Percentiles rank a stretch among this genome's conserved stretches.
Evolutionary conservation across 2,329 filamentous ascomycete species (phyloP).

Genomic region (Aspergillus fructus): DNA sequence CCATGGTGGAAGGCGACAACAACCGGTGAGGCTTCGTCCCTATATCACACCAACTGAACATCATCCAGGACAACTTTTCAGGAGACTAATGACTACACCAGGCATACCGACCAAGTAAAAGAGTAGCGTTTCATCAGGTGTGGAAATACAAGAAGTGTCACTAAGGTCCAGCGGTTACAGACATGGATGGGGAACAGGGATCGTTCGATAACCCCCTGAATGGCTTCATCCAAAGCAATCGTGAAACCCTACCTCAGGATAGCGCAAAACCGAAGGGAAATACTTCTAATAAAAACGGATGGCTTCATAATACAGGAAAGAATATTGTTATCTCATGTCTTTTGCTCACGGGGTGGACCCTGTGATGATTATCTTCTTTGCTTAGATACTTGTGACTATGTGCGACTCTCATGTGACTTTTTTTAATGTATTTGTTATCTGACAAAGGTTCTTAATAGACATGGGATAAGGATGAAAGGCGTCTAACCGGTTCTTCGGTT

Average conservation of each 20-base stretch:
- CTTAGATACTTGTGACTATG: slow-evolving; percentile 13
- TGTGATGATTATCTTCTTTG: background rate
- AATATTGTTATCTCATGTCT: background rate
- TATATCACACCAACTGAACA: background rate
- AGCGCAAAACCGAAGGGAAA: background rate
- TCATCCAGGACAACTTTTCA: background rate
- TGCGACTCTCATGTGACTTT: slow-evolving; percentile 15
- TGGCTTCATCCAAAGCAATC: background rate
- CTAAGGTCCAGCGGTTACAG: background rate
- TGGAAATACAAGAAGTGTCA: background rate
- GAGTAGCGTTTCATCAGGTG: background rate
- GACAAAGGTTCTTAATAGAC: slow-evolving; percentile 13
- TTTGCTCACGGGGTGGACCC: background rate
- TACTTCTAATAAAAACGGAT: background rate
- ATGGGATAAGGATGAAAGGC: background rate
- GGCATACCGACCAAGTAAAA: background rate
- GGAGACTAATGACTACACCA: background rate
- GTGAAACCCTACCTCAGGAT: background rate
- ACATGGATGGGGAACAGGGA: slow-evolving; percentile 1
- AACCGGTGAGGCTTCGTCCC: background rate
- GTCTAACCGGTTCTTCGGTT: background rate
- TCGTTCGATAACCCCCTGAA: background rate
- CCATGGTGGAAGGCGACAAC: background rate
- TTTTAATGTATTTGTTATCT: slow-evolving; percentile 18
- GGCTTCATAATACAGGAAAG: background rate